Evolutionary conservation across 805 yeast genomes (phyloP), one percentile per base, ranked within the genome.

Genomic region (Starmerella floricola): DNA sequence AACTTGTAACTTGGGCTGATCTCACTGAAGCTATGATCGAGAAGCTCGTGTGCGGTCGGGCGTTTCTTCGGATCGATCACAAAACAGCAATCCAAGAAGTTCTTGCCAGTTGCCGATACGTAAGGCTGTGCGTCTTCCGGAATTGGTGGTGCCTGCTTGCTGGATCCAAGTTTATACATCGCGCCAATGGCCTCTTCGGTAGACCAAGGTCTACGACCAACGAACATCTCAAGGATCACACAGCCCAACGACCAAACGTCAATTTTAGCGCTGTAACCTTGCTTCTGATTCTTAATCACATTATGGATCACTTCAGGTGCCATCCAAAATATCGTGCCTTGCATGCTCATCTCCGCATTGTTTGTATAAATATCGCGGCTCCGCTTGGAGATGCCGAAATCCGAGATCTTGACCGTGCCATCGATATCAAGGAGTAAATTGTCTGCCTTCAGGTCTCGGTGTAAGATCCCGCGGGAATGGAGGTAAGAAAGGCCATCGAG

Each of bases 271-370:
- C 94, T 84, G 59, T 91, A 91, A 0, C 98, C 98, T 58, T 80
- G 91, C 50, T 78, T 78, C 52, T 72, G 72, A 52, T 75, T 74
- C 48, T 76, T 79, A 2, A 74, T 77, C 17, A 76, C 76, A 45
- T 84, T 85, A 58, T 86, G 88, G 38, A 91, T 86, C 50, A 93
- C 95, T 58, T 91, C 99, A 0, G 99, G 99, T 1, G 99, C 99
- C 98, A 91, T 91, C 98, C 98, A 91, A 60, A 87, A 91, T 1
- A 93, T 85, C 0, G 98, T 87, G 19, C 99, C 99, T 62, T 93
- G 95, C 94, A 84, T 85, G 11, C 96, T 87, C 94, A 87, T 83
- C 42, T 85, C 95, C 3, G 95, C 85, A 54, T 84, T 78, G 59
- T 91, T 86, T 24, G 82, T 78, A 59, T 91, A 88, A 19, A 88